Evolutionary conservation across 2,329 filamentous ascomycete genomes (phyloP), one percentile per base, ranked within the genome.

Genomic region (Pezizomycotina sp.): DNA sequence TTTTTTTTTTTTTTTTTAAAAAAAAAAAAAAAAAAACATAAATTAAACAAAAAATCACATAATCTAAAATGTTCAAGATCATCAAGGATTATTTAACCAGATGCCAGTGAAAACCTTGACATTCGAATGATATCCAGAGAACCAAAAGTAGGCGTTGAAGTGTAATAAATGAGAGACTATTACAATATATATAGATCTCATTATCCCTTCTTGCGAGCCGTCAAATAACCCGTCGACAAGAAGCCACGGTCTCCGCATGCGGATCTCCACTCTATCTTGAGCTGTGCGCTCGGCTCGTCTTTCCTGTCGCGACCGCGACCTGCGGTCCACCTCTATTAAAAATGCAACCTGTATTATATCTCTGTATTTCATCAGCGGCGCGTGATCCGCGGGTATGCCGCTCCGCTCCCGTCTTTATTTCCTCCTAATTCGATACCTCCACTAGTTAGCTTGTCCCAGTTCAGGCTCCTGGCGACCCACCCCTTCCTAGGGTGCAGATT

Each of bases 171-270:
- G n/a, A n/a, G n/a, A n/a, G n/a, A n/a, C n/a, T n/a, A n/a, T n/a
- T n/a, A n/a, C n/a, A n/a, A n/a, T n/a, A n/a, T n/a, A n/a, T n/a
- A n/a, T n/a, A n/a, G n/a, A n/a, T n/a, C n/a, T n/a, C n/a, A n/a
- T n/a, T n/a, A n/a, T n/a, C n/a, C n/a, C n/a, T n/a, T n/a, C n/a
- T n/a, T n/a, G n/a, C n/a, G n/a, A n/a, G n/a, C n/a, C n/a, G n/a
- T n/a, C 34, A 92, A 60, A 64, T 77, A 86, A 6, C 84, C 84
- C 5, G 89, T 98, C 27, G 76, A 82, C 53, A 98, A 62, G 50
- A 74, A 84, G 1, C 89, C 89, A 50, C 71, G 69, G 58, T 86
- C 89, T 1, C 89, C 89, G 77, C 93, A 84, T 44, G 79, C 71
- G 23, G 78, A 77, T 46, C 80, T 68, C 89, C 89, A 98, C 36